Percentiles rank a stretch among this genome's conserved stretches.
Evolutionary conservation across 768 basidiomycete genomes (phyloP).

Genomic region (Lentinula sp.): DNA sequence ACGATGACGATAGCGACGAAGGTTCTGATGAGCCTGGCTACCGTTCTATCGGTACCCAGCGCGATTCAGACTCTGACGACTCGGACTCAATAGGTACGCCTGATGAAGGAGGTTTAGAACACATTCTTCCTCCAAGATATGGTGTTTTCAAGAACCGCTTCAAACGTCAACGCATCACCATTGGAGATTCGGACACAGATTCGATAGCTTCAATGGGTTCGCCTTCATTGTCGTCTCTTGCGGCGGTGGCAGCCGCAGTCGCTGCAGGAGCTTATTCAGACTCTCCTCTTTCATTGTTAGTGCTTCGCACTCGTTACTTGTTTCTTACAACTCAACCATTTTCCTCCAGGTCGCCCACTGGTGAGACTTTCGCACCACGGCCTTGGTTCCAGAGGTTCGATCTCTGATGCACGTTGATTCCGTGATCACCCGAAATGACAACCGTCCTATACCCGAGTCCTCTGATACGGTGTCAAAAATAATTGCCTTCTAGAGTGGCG

Average conservation of each 20-base stretch:
- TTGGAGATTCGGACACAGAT: conserved; percentile 1
- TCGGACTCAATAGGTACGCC: conserved; percentile 6
- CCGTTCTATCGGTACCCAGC: conserved; percentile 7
- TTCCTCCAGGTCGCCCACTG: background rate
- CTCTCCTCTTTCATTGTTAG: background rate
- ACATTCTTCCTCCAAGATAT: conserved; percentile 2
- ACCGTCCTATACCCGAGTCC: conserved; percentile 2
- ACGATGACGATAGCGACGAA: background rate
- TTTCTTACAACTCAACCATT: background rate
- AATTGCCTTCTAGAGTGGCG: background rate
- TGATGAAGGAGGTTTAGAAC: background rate
- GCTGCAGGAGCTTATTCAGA: conserved; percentile 3
- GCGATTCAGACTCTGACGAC: conserved; percentile 5
- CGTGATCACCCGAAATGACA: conserved; percentile 3
- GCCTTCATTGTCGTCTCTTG: background rate
- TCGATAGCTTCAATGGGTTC: conserved; percentile 3
- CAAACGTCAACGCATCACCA: conserved; percentile 4
- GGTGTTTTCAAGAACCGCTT: conserved; percentile 2
- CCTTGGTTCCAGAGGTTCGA: conserved; percentile 6
- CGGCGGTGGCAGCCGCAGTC: conserved; percentile 1
- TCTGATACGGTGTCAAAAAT: background rate
- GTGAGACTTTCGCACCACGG: background rate
- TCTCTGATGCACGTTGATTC: conserved; percentile 1
- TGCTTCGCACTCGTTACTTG: background rate
- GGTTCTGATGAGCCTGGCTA: conserved; percentile 2